These are phyloP conservation scores for Rhododendron ovatum DNA, from an alignment of 148 eudicot genomes.

Conservation along the genomic window DNA sequence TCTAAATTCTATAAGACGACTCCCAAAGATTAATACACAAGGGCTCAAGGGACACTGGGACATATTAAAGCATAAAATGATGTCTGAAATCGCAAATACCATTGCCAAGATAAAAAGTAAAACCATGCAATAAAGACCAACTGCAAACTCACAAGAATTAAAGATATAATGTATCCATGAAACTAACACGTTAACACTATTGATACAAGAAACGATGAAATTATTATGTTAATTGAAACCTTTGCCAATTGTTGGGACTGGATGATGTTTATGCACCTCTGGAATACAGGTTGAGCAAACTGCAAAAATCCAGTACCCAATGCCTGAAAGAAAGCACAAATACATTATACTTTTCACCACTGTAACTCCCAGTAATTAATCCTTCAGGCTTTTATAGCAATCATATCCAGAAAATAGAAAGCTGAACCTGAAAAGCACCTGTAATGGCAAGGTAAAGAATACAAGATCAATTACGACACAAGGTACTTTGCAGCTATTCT, in stretches of 20 bases:
- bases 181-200: not conserved
- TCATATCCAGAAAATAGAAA: not conserved
- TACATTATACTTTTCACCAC: not conserved
- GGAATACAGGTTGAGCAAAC: slow-evolving; percentile 91
- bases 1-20: not conserved
- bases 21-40: not conserved
- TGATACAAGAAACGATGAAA: not conserved
- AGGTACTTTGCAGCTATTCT: not conserved
- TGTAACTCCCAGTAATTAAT: not conserved
- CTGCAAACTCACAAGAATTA: not conserved
- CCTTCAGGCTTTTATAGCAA: not conserved
- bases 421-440: not conserved
- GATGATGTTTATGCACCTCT: slow-evolving; percentile 89
- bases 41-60: not conserved
- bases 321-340: slow-evolving; percentile 51
- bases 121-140: not conserved
- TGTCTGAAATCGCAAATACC: not conserved
- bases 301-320: slow-evolving; percentile 84
- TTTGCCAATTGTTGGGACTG: slow-evolving; percentile 88
- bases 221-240: slow-evolving; percentile 32
- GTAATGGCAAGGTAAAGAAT: not conserved
- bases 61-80: not conserved
- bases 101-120: not conserved
- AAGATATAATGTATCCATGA: not conserved
- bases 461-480: not conserved